Evolutionary conservation across 164 flowering plant species (phyloP), one percentile per base, ranked within the genome.

Genomic region (Chimonanthus salicifolius): DNA sequence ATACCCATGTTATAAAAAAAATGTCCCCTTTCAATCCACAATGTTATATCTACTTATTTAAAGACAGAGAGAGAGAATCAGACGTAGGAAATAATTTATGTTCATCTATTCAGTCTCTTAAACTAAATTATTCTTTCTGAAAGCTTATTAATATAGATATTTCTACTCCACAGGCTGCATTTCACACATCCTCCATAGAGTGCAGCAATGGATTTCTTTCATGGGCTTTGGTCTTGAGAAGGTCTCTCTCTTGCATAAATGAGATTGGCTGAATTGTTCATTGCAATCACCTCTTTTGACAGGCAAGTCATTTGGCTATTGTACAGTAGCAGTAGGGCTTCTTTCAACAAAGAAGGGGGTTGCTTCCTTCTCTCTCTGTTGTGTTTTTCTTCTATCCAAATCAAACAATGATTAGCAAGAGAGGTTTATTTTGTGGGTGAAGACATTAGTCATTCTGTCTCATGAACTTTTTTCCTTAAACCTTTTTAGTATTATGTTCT

Each of bases 271-370:
- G 62, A n/a, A 4, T 58, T 13, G 16, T 47, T 18, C 2, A 33
- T 49, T 18, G 8, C 51, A 48, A 45, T 46, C n/a, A 6, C 47
- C 64, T 50, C 51, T 72, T 20, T 18, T 51, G n/a, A 16, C 54
- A 76, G 78, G 84, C 83, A 81, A 83, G 84, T 81, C 86, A 21
- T 78, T 79, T 83, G 84, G 86, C 84, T 80, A 81, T 79, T 79
- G 82, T 76, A 76, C 33, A 78, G 72, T 62, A 73, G 60, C 60
- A 68, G 1, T 68, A 68, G 79, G 70, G 62, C 48, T 67, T 48
- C 33, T 47, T 64, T 43, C 13, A 10, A 3, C 7, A 44, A n/a
- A 2, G 4, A 33, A 33, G 33, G 33, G 33, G 33, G 33, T 33
- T 33, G 33, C 0, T 33, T 33, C 16, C 47, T 13, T 70, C 7